Evolutionary conservation across 805 yeast species (phyloP).

Genomic region (Wickerhamiella bombiphila): DNA sequence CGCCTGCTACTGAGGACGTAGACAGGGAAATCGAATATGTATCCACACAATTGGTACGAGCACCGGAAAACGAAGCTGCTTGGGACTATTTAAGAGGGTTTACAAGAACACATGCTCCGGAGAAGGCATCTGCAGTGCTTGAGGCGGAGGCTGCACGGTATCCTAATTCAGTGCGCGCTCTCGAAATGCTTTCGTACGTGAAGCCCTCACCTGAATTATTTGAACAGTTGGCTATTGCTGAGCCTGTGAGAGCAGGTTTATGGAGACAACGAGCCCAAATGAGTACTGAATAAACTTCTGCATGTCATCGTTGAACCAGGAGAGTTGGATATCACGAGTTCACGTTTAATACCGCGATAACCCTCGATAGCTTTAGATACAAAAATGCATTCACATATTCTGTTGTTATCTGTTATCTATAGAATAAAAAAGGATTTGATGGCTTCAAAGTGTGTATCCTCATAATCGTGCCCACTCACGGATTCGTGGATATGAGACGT

Average conservation of each 20-base stretch:
- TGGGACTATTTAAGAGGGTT: slow-evolving; percentile 76
- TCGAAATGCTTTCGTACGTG: not conserved
- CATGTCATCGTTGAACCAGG: not conserved
- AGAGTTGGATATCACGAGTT: too few species aligned
- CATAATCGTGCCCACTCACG: slow-evolving; percentile 1
- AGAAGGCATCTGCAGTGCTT: not conserved
- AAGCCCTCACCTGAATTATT: not conserved
- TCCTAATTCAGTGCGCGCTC: not conserved
- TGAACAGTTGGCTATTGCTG: not conserved
- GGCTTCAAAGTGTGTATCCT: too few species aligned
- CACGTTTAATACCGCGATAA: too few species aligned
- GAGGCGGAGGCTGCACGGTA: not conserved
- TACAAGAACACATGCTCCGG: not conserved
- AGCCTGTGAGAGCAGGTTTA: slow-evolving; percentile 15
- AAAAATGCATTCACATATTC: too few species aligned
- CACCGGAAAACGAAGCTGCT: slow-evolving; percentile 70
- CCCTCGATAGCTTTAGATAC: too few species aligned
- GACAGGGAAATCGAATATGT: slow-evolving; percentile 41
- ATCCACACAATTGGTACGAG: slow-evolving; percentile 32
- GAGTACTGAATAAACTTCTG: not conserved
- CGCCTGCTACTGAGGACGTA: slow-evolving; percentile 16
- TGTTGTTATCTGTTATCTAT: too few species aligned
- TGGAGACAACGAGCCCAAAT: slow-evolving; percentile 25
- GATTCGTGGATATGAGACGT: slow-evolving; percentile 1
- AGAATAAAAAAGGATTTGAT: too few species aligned